Evolutionary conservation across 2,329 filamentous ascomycete species (phyloP).

Genomic region (Colletotrichum theobromicola): DNA sequence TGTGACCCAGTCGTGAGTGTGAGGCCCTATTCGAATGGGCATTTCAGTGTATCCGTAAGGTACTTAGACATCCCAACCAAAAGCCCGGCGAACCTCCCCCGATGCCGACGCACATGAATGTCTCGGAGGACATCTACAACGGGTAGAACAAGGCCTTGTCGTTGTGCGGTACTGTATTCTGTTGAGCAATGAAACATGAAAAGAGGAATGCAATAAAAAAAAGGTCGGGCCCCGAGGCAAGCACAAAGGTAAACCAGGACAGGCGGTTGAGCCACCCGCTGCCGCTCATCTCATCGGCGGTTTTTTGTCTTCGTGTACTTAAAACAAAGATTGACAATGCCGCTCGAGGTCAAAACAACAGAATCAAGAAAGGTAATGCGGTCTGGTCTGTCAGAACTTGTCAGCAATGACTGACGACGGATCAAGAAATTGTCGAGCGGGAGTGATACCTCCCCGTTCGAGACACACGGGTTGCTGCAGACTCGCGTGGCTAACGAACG

Average conservation of each 20-base stretch:
- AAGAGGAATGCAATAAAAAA: neutral
- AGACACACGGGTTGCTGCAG: slow-evolving; percentile 9
- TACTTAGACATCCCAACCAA: neutral
- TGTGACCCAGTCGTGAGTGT: neutral
- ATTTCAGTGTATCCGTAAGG: neutral
- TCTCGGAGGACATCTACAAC: neutral
- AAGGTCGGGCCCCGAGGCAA: neutral
- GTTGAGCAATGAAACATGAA: neutral
- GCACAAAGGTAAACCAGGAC: neutral
- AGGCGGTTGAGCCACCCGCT: neutral
- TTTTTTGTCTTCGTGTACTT: neutral
- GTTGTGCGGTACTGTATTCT: neutral
- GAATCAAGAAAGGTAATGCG: neutral
- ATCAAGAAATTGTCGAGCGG: neutral
- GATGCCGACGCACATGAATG: neutral
- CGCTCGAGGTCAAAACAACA: neutral
- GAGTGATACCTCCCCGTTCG: neutral
- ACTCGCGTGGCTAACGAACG: slow-evolving; percentile 14
- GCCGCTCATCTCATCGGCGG: neutral
- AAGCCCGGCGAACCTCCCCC: neutral
- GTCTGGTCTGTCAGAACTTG: neutral
- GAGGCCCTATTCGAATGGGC: neutral
- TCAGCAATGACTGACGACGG: neutral
- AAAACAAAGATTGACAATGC: slow-evolving; percentile 2
- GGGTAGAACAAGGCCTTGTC: neutral